Conservation (phyloP, 495 filamentous ascomycete species). For the Neurospora discreta region DNA sequence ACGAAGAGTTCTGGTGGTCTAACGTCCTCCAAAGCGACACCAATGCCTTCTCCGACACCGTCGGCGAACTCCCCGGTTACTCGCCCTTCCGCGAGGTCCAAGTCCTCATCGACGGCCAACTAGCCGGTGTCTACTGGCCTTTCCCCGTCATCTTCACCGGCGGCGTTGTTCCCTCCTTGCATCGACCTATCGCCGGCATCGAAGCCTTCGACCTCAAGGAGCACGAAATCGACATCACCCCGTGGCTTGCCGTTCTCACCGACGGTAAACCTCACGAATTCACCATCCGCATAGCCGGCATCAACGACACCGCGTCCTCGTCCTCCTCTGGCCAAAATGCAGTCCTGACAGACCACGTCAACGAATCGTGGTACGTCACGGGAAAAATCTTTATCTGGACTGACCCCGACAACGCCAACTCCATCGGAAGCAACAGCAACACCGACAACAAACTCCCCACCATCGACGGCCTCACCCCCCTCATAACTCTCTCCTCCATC, state of each 20-base stretch:
- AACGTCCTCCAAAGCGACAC: slow-evolving; percentile 61
- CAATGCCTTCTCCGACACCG: slow-evolving; percentile 46
- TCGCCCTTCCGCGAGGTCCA: slow-evolving; percentile 73
- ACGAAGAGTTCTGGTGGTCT: slow-evolving; percentile 84
- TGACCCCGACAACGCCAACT: slow-evolving; percentile 23
- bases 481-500: slow-evolving; percentile 24
- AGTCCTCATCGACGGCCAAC: slow-evolving; percentile 59
- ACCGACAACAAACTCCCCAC: slow-evolving; percentile 2
- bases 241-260: slow-evolving; percentile 58
- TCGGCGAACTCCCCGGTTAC: slow-evolving; percentile 48
- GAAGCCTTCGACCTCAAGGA: slow-evolving; percentile 74
- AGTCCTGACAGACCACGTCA: slow-evolving; percentile 46
- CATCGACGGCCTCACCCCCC: slow-evolving; percentile 15
- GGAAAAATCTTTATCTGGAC: slow-evolving; percentile 26
- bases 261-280: slow-evolving; percentile 57
- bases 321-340: slow-evolving; percentile 11
- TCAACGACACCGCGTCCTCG: slow-evolving; percentile 35
- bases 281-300: slow-evolving; percentile 56
- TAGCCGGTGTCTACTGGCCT: slow-evolving; percentile 76
- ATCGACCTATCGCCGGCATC: slow-evolving; percentile 77
- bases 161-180: slow-evolving; percentile 70
- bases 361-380: slow-evolving; percentile 67
- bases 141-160: slow-evolving; percentile 85
- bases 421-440: slow-evolving; percentile 28
- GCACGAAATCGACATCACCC: slow-evolving; percentile 77